A percentile compares a stretch with the other conserved stretches of the same genome.
Evolutionary conservation across 2,329 filamentous ascomycete species (phyloP).

Genomic region (Xylaria multiplex): DNA sequence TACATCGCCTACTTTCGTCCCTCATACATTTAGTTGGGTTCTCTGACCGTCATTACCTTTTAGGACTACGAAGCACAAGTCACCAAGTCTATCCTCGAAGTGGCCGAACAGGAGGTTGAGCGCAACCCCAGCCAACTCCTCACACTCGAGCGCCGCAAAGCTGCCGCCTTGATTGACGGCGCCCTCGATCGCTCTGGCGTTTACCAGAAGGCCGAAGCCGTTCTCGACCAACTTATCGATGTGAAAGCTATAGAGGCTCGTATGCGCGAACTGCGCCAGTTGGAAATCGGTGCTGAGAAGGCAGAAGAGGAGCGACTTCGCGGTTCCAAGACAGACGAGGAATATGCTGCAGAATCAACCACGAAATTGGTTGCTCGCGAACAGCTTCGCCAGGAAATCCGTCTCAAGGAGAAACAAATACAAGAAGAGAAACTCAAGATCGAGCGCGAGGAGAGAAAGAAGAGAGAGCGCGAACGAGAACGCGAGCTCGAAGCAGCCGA

Average conservation of each 20-base stretch:
- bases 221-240: slow-evolving; percentile 75
- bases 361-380: slow-evolving; percentile 69
- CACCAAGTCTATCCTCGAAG: slow-evolving; percentile 71
- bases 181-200: slow-evolving; percentile 80
- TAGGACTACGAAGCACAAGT: slow-evolving; percentile 77
- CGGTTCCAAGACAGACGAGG: slow-evolving; percentile 77
- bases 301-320: slow-evolving; percentile 71
- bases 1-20: neutral
- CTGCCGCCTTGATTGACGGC: slow-evolving; percentile 79
- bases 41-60: slow-evolving; percentile 27
- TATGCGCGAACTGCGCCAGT: slow-evolving; percentile 73
- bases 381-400: slow-evolving; percentile 68
- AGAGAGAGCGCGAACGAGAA: slow-evolving; percentile 60
- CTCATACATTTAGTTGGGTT: neutral
- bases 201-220: slow-evolving; percentile 75
- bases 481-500: slow-evolving; percentile 61
- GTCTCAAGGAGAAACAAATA: slow-evolving; percentile 67
- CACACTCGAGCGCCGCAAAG: slow-evolving; percentile 77
- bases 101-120: slow-evolving; percentile 79
- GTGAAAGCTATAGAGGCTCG: slow-evolving; percentile 73
- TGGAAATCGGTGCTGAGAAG: slow-evolving; percentile 75
- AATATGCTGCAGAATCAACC: slow-evolving; percentile 75
- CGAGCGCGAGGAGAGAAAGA: slow-evolving; percentile 65
- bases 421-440: slow-evolving; percentile 70
- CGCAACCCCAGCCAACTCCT: slow-evolving; percentile 77